Evolutionary conservation across 495 filamentous ascomycete species (phyloP).

Genomic region (Penicillium odoratum): DNA sequence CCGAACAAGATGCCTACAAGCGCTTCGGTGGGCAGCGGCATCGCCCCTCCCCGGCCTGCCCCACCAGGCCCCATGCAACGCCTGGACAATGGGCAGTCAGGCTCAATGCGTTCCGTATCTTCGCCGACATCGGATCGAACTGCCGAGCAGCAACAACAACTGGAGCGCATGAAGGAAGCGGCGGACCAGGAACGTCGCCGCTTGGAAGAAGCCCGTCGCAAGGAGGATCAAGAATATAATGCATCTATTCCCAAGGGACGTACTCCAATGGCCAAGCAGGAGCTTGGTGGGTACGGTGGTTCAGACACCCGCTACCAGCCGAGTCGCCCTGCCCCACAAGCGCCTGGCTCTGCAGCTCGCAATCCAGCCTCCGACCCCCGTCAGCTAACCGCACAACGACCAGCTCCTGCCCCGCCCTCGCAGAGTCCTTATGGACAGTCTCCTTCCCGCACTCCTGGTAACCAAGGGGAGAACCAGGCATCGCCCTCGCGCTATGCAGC

Average conservation of each 20-base stretch:
- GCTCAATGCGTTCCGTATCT: slow-evolving; percentile 24
- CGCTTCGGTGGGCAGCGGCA: slow-evolving; percentile 58
- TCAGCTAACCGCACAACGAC: slow-evolving; percentile 54
- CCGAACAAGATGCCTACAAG: slow-evolving; percentile 43
- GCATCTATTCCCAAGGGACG: slow-evolving; percentile 78
- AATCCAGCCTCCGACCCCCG: slow-evolving; percentile 46
- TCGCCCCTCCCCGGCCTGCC: slow-evolving; percentile 76
- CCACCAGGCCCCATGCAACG: slow-evolving; percentile 54
- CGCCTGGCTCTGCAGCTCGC: slow-evolving; percentile 45
- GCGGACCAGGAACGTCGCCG: slow-evolving; percentile 51
- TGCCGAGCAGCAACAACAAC: slow-evolving; percentile 42
- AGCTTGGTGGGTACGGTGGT: slow-evolving; percentile 69
- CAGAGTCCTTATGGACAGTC: slow-evolving; percentile 30
- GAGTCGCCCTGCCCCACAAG: slow-evolving; percentile 60
- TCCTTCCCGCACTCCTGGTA: slow-evolving; percentile 20
- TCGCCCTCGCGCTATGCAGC: slow-evolving; percentile 38
- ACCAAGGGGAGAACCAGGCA: slow-evolving; percentile 33
- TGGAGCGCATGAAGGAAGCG: slow-evolving; percentile 50
- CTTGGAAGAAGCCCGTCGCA: slow-evolving; percentile 53
- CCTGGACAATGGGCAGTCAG: slow-evolving; percentile 42
- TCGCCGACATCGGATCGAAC: slow-evolving; percentile 44
- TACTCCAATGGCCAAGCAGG: slow-evolving; percentile 80
- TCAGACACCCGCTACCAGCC: slow-evolving; percentile 76
- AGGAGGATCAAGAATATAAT: slow-evolving; percentile 82
- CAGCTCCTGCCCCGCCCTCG: slow-evolving; percentile 57